Conservation (phyloP, 768 basidiomycete species). For the Podaxis sp. region DNA sequence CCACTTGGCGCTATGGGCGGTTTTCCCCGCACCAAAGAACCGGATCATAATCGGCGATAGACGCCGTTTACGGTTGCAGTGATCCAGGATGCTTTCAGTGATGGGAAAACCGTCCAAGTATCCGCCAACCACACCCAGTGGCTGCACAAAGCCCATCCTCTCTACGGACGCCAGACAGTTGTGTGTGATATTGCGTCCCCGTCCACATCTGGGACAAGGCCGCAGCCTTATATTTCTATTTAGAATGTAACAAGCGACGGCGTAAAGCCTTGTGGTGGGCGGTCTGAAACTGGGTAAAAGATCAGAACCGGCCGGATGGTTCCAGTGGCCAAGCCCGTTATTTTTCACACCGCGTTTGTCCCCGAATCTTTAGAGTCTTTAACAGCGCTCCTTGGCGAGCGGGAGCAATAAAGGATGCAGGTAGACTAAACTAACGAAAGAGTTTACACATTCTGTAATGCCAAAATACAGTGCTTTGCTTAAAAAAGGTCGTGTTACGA, state of each 20-base stretch:
- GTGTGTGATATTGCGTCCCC: too few species aligned
- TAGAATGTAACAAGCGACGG: too few species aligned
- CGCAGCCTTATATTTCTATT: too few species aligned
- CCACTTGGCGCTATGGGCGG: not conserved
- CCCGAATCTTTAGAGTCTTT: not conserved
- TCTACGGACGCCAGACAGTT: too few species aligned
- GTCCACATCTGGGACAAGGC: too few species aligned
- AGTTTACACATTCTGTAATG: constrained; percentile 5
- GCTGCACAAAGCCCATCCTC: too few species aligned
- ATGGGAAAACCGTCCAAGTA: not conserved
- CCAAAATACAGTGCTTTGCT: constrained; percentile 11
- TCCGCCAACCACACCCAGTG: not conserved
- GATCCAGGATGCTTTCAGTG: not conserved
- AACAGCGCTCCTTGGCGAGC: not conserved
- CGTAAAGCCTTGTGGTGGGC: too few species aligned
- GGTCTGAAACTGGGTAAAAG: too few species aligned
- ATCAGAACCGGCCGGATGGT: too few species aligned
- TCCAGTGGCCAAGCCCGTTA: not conserved
- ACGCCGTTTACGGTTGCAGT: too few species aligned
- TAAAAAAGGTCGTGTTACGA: not conserved
- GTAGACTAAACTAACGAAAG: not conserved
- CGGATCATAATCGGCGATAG: not conserved
- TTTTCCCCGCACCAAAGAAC: not conserved
- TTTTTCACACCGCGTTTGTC: not conserved
- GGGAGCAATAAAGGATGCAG: not conserved